Evolutionary conservation across 129 eudicot genomes (phyloP).

Genomic region (Tanacetum coccineum): DNA sequence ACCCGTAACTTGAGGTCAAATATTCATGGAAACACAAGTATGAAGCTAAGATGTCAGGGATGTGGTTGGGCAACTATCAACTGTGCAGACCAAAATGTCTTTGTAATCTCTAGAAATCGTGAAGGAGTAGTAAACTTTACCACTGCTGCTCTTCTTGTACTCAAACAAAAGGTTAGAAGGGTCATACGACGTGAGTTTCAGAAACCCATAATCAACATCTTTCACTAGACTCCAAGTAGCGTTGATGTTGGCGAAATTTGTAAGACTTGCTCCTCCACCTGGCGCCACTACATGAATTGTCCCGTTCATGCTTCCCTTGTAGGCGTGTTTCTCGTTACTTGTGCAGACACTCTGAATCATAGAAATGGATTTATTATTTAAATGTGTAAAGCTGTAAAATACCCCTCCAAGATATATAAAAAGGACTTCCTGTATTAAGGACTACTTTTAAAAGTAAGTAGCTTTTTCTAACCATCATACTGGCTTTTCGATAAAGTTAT

Average conservation of each 20-base stretch:
- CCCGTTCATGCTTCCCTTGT: conserved; percentile 60
- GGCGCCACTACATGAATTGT: conserved; percentile 73
- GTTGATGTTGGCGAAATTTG: conserved; percentile 35
- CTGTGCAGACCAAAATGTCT: conserved; percentile 60
- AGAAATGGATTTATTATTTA: not conserved
- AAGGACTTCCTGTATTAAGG: not conserved
- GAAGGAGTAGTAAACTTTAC: conserved; percentile 65
- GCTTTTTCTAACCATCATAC: too few relatives aligned
- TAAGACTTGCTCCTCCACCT: conserved; percentile 63
- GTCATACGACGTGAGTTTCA: conserved; percentile 68
- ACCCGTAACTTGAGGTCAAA: conserved; percentile 13
- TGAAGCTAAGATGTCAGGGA: conserved; percentile 41
- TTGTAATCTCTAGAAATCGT: conserved; percentile 60
- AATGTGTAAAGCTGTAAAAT: not conserved
- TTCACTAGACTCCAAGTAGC: conserved; percentile 58
- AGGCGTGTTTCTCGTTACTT: conserved; percentile 43
- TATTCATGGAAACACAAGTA: conserved; percentile 5
- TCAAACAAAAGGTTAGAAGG: conserved; percentile 61
- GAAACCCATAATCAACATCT: conserved; percentile 62
- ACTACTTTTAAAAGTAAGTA: too few relatives aligned
- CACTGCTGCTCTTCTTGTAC: conserved; percentile 75
- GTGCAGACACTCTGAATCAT: conserved; percentile 51
- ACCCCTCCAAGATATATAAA: not conserved
- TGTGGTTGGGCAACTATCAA: conserved; percentile 51
- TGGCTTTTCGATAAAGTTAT: too few relatives aligned